Evolutionary conservation across 805 yeast genomes (phyloP).

Genomic region (Barnettozyma siamensis): DNA sequence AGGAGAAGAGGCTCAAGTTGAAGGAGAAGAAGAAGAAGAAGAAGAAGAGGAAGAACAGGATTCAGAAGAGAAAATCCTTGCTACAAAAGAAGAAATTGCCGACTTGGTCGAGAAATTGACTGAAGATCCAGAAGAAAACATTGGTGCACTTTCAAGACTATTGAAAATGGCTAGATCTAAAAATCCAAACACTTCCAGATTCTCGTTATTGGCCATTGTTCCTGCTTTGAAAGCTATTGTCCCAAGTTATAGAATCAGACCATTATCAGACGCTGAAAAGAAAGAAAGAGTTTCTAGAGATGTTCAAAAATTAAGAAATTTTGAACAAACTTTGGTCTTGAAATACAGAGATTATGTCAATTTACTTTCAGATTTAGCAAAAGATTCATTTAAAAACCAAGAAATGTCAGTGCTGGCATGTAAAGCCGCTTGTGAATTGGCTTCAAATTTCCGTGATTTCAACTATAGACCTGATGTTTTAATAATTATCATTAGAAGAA

Average conservation of each 20-base stretch:
- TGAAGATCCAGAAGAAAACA: constrained; percentile 88
- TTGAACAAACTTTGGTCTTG: constrained; percentile 71
- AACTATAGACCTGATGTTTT: constrained; percentile 77
- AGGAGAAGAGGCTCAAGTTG: constrained; percentile 26
- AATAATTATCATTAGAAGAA: constrained; percentile 57
- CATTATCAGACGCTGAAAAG: constrained; percentile 74
- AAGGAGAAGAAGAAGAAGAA: constrained; percentile 22
- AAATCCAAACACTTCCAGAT: constrained; percentile 58
- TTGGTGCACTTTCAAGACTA: constrained; percentile 56
- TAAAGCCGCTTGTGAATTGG: constrained; percentile 75
- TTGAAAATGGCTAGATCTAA: constrained; percentile 65
- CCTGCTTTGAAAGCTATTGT: constrained; percentile 81
- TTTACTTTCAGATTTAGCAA: constrained; percentile 38
- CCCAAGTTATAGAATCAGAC: constrained; percentile 84
- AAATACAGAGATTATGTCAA: constrained; percentile 67
- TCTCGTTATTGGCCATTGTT: constrained; percentile 72
- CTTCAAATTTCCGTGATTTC: constrained; percentile 65
- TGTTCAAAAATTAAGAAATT: constrained; percentile 66
- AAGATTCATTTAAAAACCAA: constrained; percentile 31
- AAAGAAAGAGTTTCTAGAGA: constrained; percentile 81
- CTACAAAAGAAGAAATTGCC: constrained; percentile 80
- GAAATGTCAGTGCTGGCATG: constrained; percentile 53
- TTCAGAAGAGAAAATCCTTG: constrained; percentile 47
- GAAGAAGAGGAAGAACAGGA: constrained; percentile 34
- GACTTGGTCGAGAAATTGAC: constrained; percentile 67